phyloP scores from a whole-genome alignment of 108 stramenopile genomes.

The Discostella pseudostelligera region DNA sequence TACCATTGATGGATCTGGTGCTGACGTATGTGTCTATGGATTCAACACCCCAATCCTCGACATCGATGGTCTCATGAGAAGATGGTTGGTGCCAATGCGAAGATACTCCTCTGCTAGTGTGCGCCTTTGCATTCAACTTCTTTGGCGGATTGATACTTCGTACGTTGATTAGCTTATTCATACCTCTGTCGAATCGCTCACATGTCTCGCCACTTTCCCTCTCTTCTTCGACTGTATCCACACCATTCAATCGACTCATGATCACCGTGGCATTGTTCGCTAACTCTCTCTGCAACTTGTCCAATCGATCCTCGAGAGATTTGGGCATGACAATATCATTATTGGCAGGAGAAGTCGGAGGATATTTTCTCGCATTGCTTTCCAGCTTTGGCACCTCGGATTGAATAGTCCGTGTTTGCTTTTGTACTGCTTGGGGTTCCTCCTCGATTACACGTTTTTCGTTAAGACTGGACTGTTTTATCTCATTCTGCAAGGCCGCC shows the following conservation, averaged over 20 bases:
- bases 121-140: background rate
- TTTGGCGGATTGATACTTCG: background rate
- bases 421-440: background rate
- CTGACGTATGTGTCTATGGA: constrained; percentile 8
- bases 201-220: background rate
- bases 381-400: constrained; percentile 12
- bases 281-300: constrained; percentile 21
- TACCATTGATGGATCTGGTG: background rate
- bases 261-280: constrained; percentile 3
- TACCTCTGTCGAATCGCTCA: background rate
- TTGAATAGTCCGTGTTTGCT: background rate
- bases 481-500: constrained; percentile 3
- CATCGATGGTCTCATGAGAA: background rate
- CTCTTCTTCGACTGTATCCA: background rate
- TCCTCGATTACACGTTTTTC: constrained; percentile 8
- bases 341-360: background rate
- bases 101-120: background rate
- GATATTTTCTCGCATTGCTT: background rate
- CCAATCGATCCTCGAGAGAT: constrained; percentile 18
- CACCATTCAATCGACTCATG: constrained; percentile 4
- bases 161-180: background rate
- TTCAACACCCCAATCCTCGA: background rate
- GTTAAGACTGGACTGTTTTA: constrained; percentile 6
- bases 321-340: background rate
- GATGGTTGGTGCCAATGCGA: background rate